phyloP scores from a whole-genome alignment of 1,139 yeast genomes.

The Kodamaea sp. region DNA sequence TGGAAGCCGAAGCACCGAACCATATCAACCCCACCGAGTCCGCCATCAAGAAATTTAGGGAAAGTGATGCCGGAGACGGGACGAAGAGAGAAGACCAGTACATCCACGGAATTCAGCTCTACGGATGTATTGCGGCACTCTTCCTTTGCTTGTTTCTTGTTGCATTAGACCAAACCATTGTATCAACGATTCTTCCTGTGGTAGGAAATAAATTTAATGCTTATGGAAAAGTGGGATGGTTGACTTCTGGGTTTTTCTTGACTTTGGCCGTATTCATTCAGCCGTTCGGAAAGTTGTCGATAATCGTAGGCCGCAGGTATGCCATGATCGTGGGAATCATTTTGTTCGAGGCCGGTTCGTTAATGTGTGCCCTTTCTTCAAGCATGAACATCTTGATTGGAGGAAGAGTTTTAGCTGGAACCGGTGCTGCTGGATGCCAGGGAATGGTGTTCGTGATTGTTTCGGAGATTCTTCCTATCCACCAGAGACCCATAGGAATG shows the following conservation, averaged over 20 bases:
- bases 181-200: slow-evolving; percentile 55
- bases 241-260: slow-evolving; percentile 58
- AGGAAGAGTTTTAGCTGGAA: slow-evolving; percentile 70
- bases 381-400: slow-evolving; percentile 65
- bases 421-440: slow-evolving; percentile 73
- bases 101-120: slow-evolving; percentile 43
- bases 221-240: slow-evolving; percentile 61
- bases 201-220: slow-evolving; percentile 56
- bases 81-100: slow-evolving; percentile 40
- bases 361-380: slow-evolving; percentile 57
- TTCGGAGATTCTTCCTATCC: slow-evolving; percentile 63
- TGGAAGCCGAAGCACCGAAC: no score
- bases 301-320: slow-evolving; percentile 61
- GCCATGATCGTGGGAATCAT: slow-evolving; percentile 50
- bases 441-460: slow-evolving; percentile 59
- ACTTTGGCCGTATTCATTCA: slow-evolving; percentile 61
- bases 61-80: slow-evolving; percentile 45
- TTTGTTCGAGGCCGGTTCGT: slow-evolving; percentile 63
- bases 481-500: slow-evolving; percentile 53
- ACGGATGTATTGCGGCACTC: slow-evolving; percentile 46
- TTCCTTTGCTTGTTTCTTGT: slow-evolving; percentile 54
- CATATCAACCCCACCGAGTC: no score
- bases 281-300: slow-evolving; percentile 61
- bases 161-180: slow-evolving; percentile 71
- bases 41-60: no score